Evolutionary conservation across 257 asterid genomes (phyloP).

Genomic region (Solanum lycopersicoides): DNA sequence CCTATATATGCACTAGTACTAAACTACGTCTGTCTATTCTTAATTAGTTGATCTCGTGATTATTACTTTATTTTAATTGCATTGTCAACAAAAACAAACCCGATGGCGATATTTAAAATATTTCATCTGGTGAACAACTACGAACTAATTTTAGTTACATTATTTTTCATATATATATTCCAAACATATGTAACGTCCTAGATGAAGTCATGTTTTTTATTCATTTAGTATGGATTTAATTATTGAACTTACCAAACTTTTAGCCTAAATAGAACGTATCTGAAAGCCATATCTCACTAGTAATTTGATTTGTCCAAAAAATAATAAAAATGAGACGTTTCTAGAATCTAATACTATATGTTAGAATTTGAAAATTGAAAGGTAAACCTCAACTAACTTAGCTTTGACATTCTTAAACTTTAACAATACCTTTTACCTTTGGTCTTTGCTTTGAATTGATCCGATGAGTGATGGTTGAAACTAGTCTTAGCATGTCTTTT

Average conservation of each 20-base stretch:
- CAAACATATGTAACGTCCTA: neutral
- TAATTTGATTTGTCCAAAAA: neutral
- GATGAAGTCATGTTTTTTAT: neutral
- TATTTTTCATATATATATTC: neutral
- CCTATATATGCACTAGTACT: neutral
- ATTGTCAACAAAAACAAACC: neutral
- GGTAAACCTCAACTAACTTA: slow-evolving; percentile 14
- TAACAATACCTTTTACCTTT: neutral
- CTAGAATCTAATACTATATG: neutral
- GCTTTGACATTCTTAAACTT: slow-evolving; percentile 7
- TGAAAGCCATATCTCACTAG: slow-evolving; percentile 8
- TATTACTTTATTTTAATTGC: neutral
- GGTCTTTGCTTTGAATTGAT: neutral
- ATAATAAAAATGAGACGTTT: neutral
- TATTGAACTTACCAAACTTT: neutral
- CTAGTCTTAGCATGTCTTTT: neutral
- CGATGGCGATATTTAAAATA: neutral
- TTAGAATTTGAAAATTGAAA: slow-evolving; percentile 11
- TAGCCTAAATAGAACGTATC: neutral
- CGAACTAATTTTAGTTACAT: neutral
- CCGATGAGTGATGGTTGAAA: neutral
- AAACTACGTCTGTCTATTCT: neutral
- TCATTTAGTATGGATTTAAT: neutral
- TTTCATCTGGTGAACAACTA: neutral
- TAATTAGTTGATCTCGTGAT: neutral